Percentiles rank a stretch among this genome's conserved stretches.
These are phyloP conservation scores for Planoprotostelium fungivorum DNA, from an alignment of 78 protist species.

Conservation along the genomic window DNA sequence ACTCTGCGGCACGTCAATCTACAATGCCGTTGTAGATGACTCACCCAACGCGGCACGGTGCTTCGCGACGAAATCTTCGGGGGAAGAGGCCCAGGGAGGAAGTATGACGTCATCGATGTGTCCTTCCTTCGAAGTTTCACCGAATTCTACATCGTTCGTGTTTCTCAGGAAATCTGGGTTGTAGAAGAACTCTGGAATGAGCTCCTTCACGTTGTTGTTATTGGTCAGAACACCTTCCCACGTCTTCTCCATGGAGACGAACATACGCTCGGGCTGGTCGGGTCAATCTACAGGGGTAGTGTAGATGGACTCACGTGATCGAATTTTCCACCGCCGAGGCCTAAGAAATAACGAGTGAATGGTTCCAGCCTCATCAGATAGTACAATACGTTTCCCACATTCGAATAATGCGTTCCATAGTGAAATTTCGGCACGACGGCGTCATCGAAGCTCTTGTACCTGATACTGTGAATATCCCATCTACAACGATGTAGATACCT, in stretches of 20 bases:
- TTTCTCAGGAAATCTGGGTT: slow-evolving; percentile 59
- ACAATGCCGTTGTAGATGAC: slow-evolving; percentile 29
- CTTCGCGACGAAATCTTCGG: slow-evolving; percentile 73
- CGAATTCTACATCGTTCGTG: slow-evolving; percentile 42
- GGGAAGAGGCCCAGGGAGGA: slow-evolving; percentile 92
- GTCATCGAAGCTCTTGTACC: not conserved
- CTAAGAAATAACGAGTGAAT: slow-evolving; percentile 20
- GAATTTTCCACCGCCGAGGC: slow-evolving; percentile 39
- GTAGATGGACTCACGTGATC: slow-evolving; percentile 7
- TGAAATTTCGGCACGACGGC: slow-evolving; percentile 3
- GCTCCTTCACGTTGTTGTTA: slow-evolving; percentile 66
- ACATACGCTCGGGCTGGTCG: slow-evolving; percentile 69
- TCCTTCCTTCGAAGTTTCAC: slow-evolving; percentile 44
- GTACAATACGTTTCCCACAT: slow-evolving; percentile 46
- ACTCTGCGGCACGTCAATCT: slow-evolving; percentile 54
- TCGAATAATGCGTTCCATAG: slow-evolving; percentile 83
- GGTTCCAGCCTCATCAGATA: slow-evolving; percentile 77
- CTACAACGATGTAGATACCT: slow-evolving; percentile 24
- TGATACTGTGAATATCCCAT: not conserved
- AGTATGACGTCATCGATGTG: slow-evolving; percentile 58
- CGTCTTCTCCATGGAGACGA: slow-evolving; percentile 29
- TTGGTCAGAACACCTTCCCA: not conserved
- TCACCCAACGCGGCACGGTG: slow-evolving; percentile 88
- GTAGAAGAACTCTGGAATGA: slow-evolving; percentile 84
- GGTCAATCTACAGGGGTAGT: not conserved